Evolutionary conservation across 768 basidiomycete species (phyloP), one percentile per base, ranked within the genome.

Genomic region (Hirschioporus abietinus): DNA sequence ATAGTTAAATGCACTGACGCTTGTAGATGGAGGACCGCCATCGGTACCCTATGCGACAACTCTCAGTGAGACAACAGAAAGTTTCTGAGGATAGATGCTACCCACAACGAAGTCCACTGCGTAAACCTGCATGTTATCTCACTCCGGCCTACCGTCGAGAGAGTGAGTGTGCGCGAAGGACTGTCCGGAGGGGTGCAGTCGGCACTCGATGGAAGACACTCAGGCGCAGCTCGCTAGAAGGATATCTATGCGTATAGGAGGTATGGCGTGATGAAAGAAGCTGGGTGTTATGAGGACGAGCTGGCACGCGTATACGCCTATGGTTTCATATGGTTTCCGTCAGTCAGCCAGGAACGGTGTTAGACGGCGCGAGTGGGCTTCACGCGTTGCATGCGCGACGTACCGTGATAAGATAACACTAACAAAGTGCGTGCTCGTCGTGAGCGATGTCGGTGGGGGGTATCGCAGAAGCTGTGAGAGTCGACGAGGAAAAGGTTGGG

Each of bases 11-110:
- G 30, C 25, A 61, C 60, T 61, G 60, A 61, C 60, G 23, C 30
- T 61, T 6, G 60, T 61, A 34, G 60, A 61, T 8, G 60, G 60
- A 61, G 60, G 60, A 23, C 60, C 60, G 30, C 60, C 60, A 1
- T 61, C 60, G 23, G 60, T 34, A 23, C 60, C 60, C 60, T 61
- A 52, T 10, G 12, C 12, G n/a, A 52, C 15, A 12, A 10, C 3
- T 20, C 12, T 52, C 42, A 52, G 42, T 52, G 42, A 52, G 42
- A 52, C 42, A 20, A 52, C 12, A 52, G 42, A 10, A 20, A 15
- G 42, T 52, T 15, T 52, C 42, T 52, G 42, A 15, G 12, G 42
- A 1, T 20, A 20, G 12, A 52, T 52, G 3, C 20, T 15, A 52
- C 42, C 12, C 42, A 52, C 42, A 12, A 52, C 42, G 12, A 5